Percentiles rank a stretch among this genome's conserved stretches.
Evolutionary conservation across 23 red algal genomes (phyloP).

Genomic region (Agarophyton chilense): DNA sequence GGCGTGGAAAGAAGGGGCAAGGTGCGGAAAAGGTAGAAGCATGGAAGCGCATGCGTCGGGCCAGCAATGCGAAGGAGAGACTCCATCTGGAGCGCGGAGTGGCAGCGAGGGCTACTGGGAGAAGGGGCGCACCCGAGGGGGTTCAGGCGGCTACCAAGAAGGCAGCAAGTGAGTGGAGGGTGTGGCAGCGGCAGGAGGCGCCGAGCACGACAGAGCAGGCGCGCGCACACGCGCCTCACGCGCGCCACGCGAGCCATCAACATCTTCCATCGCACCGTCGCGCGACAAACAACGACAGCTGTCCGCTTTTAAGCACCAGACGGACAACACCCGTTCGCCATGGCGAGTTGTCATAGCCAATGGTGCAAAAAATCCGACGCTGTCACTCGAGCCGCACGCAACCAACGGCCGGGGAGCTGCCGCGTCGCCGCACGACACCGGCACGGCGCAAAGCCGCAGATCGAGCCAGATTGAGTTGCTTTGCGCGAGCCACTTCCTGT

Average conservation of each 20-base stretch:
- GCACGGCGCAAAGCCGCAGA: not conserved
- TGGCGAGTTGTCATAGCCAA: not conserved
- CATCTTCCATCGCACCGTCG: not conserved
- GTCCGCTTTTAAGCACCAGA: not conserved
- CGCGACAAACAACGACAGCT: too few species aligned
- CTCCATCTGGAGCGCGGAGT: too few species aligned
- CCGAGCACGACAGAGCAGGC: not conserved
- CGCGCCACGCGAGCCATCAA: not conserved
- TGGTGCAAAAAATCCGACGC: not conserved
- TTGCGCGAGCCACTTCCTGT: not conserved
- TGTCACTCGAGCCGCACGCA: not conserved
- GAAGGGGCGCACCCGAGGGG: not conserved
- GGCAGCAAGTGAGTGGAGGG: slow-evolving; percentile 2
- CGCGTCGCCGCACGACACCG: slow-evolving; percentile 2
- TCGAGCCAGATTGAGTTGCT: not conserved
- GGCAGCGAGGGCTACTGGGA: too few species aligned
- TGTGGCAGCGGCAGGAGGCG: not conserved
- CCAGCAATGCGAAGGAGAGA: not conserved
- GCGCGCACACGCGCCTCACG: not conserved
- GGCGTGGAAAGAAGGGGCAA: not conserved
- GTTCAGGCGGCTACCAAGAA: not conserved
- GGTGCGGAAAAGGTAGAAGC: not conserved
- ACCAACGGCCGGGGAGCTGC: not conserved
- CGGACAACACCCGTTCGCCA: too few species aligned
- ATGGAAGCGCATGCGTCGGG: not conserved